These are phyloP conservation scores for Hymenochaete sp. DNA, from an alignment of 1,284 basidiomycete species.

Conservation along the genomic window DNA sequence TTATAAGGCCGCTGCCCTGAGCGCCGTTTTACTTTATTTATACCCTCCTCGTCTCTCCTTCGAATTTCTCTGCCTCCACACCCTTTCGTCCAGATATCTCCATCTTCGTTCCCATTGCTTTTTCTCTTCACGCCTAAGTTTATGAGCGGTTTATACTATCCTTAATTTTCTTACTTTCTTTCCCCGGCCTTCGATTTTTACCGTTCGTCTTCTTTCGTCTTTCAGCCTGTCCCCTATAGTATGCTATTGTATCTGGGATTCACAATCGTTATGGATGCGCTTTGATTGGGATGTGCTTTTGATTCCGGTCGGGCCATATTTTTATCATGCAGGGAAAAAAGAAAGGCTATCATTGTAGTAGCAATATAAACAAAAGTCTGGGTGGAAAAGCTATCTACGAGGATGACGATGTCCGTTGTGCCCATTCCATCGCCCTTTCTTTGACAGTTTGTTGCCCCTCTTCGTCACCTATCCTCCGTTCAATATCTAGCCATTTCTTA, in stretches of 20 bases:
- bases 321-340: not conserved
- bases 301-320: no score
- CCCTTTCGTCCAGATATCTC: slow-evolving; percentile 44
- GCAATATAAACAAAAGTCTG: not conserved
- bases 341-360: not conserved
- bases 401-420: slow-evolving; percentile 40
- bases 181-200: slow-evolving; percentile 24
- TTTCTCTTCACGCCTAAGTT: slow-evolving; percentile 32
- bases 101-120: slow-evolving; percentile 18
- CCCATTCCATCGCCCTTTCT: slow-evolving; percentile 85
- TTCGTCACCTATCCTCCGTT: slow-evolving; percentile 81
- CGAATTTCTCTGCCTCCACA: slow-evolving; percentile 3
- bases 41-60: slow-evolving; percentile 6
- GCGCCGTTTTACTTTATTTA: slow-evolving; percentile 17
- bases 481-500: slow-evolving; percentile 95
- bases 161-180: slow-evolving; percentile 29
- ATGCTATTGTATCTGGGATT: slow-evolving; percentile 27
- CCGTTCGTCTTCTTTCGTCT: slow-evolving; percentile 26
- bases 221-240: slow-evolving; percentile 22
- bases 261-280: no score
- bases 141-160: slow-evolving; percentile 28
- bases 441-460: slow-evolving; percentile 79
- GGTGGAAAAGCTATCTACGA: slow-evolving; percentile 19
- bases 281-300: no score
- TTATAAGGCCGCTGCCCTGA: slow-evolving; percentile 26